Percentiles rank a stretch among this genome's conserved stretches.
Evolutionary conservation across 345 rosid genomes (phyloP).

Genomic region (Syzygium grande): DNA sequence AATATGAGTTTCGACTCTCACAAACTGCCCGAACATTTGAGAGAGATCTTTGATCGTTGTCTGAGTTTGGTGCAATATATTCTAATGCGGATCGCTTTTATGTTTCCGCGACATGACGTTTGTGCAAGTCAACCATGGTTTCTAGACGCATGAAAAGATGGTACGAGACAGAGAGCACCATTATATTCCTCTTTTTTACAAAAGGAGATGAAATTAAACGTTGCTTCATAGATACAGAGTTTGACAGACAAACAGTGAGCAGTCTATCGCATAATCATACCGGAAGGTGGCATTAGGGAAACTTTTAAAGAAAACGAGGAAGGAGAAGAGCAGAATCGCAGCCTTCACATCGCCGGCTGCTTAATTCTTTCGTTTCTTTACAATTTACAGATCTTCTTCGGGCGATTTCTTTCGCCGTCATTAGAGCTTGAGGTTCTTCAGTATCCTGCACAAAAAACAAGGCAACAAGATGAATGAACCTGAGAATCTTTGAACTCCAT

Average conservation of each 20-base stretch:
- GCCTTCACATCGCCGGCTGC: neutral
- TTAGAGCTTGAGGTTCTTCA: conserved; percentile 57
- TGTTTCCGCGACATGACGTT: neutral
- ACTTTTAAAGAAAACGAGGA: neutral
- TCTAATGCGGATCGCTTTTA: neutral
- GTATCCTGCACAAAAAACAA: conserved; percentile 27
- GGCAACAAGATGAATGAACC: neutral
- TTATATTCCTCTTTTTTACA: neutral
- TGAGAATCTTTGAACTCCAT: neutral
- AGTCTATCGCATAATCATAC: neutral
- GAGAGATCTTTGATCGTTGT: neutral
- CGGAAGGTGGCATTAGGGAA: neutral
- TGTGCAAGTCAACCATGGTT: neutral
- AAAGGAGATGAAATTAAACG: neutral
- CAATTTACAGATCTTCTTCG: neutral
- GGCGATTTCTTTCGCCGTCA: neutral
- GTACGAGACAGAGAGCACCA: neutral
- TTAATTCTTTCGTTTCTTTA: neutral
- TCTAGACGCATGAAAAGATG: neutral
- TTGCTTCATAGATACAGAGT: neutral
- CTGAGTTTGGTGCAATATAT: too few relatives aligned
- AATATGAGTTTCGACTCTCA: neutral
- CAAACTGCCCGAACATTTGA: neutral
- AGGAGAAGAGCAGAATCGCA: neutral
- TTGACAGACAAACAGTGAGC: neutral